phyloP scores from a whole-genome alignment of 2,329 filamentous ascomycete genomes.

The Fusarium armeniacum region DNA sequence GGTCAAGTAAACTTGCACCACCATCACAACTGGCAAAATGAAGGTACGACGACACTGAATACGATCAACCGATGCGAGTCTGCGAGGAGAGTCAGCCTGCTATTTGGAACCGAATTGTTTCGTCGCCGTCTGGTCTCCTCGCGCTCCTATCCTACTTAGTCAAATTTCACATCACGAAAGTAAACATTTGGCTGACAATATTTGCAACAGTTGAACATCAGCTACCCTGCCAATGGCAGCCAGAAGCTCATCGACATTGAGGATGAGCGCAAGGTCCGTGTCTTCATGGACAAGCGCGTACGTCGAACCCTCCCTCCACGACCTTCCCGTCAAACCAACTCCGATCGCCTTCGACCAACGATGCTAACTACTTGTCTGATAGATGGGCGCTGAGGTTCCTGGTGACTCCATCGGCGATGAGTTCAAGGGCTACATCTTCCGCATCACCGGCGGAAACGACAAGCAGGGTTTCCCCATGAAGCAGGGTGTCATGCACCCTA shows the following conservation, averaged over 20 bases:
- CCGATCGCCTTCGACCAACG: constrained; percentile 15
- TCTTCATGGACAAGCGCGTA: constrained; percentile 99
- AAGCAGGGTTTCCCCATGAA: constrained; percentile 99
- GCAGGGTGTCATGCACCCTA: constrained; percentile 99
- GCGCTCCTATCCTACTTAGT: constrained; percentile 6
- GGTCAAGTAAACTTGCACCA: constrained; percentile 61
- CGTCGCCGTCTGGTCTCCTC: constrained; percentile 1
- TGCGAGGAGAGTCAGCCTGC: background rate
- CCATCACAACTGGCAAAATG: constrained; percentile 63
- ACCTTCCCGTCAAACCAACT: constrained; percentile 30
- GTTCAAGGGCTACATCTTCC: constrained; percentile 99
- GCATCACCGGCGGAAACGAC: constrained; percentile 99
- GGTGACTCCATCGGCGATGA: constrained; percentile 97
- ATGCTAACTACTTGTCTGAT: constrained; percentile 55
- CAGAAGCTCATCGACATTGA: constrained; percentile 99
- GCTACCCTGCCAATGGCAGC: constrained; percentile 98
- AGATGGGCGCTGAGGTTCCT: constrained; percentile 92
- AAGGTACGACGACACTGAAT: constrained; percentile 56
- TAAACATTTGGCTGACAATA: constrained; percentile 53
- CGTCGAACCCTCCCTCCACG: constrained; percentile 55
- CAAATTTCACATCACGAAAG: constrained; percentile 14
- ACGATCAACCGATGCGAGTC: constrained; percentile 18
- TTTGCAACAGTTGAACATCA: constrained; percentile 71
- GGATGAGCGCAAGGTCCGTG: constrained; percentile 98
- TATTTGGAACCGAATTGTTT: constrained; percentile 6